Evolutionary conservation across 225 moss, liverwort and hornwort species (phyloP), one percentile per base, ranked within the genome.

Genomic region (Pleurozium schreberi): DNA sequence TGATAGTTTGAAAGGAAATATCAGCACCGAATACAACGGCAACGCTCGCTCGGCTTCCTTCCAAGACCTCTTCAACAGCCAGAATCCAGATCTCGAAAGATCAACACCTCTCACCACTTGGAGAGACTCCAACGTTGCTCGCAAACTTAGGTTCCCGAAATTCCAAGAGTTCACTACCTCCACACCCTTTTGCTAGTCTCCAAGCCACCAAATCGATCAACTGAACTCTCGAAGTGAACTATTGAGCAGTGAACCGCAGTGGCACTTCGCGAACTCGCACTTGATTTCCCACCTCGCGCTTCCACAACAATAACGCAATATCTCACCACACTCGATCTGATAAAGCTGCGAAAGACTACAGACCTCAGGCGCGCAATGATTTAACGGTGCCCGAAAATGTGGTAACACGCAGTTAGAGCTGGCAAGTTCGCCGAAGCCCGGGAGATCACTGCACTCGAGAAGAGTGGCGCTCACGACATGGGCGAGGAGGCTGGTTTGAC

Each of bases 401-500:
- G 89, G 84, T 79, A 69, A 50, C 75, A 76, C 50, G 25, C 31
- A 58, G 65, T 10, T n/a, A 52, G 88, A 60, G 75, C 45, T 83
- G 84, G 88, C 65, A 84, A n/a, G 89, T 84, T 89, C 89, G 68
- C 47, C 47, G 84, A 89, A 84, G 67, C 23, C 66, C 42, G 34
- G 71, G 64, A 20, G 42, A 33, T 84, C 89, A 68, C 79, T 18
- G 33, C 79, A 49, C 78, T 79, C 84, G 84, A 85, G 68, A 84
- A 57, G 88, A 89, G 89, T 89, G 60, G 78, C 84, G 84, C 79
- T 89, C 89, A 89, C 79, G 84, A 89, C 65, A 66, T 49, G 27
- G 50, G 52, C 33, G 30, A 59, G 47, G 79, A 31, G 20, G 31
- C 5, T 36, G 75, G 18, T 84, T 83, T 78, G 89, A 89, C 89